Evolutionary conservation across 176 grass and related monocot species (phyloP), one percentile per base, ranked within the genome.

Genomic region (Panicum miliaceum): DNA sequence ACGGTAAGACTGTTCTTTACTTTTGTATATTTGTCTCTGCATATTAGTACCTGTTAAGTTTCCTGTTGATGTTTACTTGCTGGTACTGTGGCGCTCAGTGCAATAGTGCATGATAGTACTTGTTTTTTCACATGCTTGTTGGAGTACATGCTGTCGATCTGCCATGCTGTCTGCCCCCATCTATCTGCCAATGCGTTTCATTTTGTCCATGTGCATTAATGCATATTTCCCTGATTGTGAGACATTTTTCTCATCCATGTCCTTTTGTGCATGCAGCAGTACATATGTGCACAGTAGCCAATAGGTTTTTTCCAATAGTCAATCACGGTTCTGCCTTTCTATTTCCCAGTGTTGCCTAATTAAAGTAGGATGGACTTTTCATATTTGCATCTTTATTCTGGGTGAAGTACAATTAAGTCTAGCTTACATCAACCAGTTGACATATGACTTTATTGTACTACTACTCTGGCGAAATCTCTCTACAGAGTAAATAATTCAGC

Each of bases 1-100:
- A 91, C 84, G 86, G 92, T 94, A 91, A 85, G 65, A 60, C 64
- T 87, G 20, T 72, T 73, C 13, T 76, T 47, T 76, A 38, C 19
- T 47, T 76, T 67, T 85, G 40, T 69, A 78, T 64, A 51, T 61
- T 65, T 64, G 5, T 76, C 59, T 64, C 68, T 67, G 58, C 56
- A 57, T 71, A 82, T 63, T 75, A 20, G 29, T 70, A 23, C 43
- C 53, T 82, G 35, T 76, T 75, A 36, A 70, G 63, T 60, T 83
- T 52, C 34, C 32, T 76, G 12, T 71, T 50, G 13, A 70, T 86
- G 67, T 60, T 53, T 83, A 20, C 68, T 34, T 86, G 67, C 18
- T 64, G 62, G 41, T 87, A 80, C 75, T 75, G 47, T 84, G 42
- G 4, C 1, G 10, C 47, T 75, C 53, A 69, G 41, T 79, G 84